Evolutionary conservation across 202 grass and related monocot genomes (phyloP).

Genomic region (Digitaria exilis): DNA sequence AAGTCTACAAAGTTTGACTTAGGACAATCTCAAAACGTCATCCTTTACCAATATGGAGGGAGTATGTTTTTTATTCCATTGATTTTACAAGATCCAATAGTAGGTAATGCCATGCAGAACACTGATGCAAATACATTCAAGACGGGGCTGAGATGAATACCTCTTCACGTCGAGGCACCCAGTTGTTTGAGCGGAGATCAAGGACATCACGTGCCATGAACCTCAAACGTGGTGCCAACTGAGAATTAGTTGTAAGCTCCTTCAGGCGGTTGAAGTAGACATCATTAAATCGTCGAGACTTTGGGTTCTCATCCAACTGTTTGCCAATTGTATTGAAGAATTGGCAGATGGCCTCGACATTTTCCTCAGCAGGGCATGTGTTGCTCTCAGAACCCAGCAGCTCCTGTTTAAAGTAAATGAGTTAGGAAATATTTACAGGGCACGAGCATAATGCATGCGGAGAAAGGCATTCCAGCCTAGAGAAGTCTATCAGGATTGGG

Average conservation of each 20-base stretch:
- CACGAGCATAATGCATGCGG: not conserved
- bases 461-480: not conserved
- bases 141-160: constrained; percentile 38
- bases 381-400: constrained; percentile 66
- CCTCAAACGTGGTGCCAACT: constrained; percentile 61
- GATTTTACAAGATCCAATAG: not conserved
- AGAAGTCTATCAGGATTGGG: not conserved
- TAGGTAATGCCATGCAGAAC: not conserved
- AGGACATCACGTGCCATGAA: constrained; percentile 72
- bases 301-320: constrained; percentile 70
- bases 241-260: constrained; percentile 58
- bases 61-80: not conserved
- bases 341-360: constrained; percentile 87
- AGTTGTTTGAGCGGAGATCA: constrained; percentile 76
- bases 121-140: constrained; percentile 2
- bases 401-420: constrained; percentile 48
- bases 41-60: too few species aligned
- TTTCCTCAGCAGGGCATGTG: constrained; percentile 73
- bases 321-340: constrained; percentile 84
- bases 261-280: constrained; percentile 75
- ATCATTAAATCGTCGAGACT: constrained; percentile 61
- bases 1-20: too few species aligned
- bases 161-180: constrained; percentile 86
- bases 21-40: too few species aligned
- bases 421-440: not conserved